Evolutionary conservation across 768 basidiomycete species (phyloP).

Genomic region (Cystobasidium onofrii): DNA sequence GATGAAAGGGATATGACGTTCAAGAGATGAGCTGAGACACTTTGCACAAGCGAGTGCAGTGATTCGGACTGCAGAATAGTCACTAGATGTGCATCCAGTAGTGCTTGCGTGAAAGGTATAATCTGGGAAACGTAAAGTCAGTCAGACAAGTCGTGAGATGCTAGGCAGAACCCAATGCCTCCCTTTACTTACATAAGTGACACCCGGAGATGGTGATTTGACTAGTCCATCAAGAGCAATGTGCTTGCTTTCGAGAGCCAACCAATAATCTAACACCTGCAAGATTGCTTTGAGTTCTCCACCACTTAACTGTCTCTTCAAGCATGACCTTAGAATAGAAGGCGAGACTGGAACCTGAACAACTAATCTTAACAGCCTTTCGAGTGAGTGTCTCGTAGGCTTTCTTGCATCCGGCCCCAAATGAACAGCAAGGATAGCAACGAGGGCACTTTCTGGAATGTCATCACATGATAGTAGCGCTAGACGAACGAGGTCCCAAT

Average conservation of each 20-base stretch:
- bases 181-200: not conserved
- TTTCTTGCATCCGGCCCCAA: not conserved
- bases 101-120: not conserved
- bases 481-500: not conserved
- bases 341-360: not conserved
- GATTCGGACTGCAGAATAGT: not conserved
- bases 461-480: not conserved
- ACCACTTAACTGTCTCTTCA: not conserved
- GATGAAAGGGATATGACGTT: not conserved
- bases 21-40: not conserved
- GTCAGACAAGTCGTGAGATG: no score
- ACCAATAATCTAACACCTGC: not conserved
- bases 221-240: not conserved
- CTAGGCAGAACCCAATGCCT: no score
- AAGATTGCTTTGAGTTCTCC: not conserved
- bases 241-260: not conserved
- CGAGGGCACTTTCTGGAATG: not conserved
- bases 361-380: not conserved
- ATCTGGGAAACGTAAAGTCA: not conserved
- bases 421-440: not conserved
- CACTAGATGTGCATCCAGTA: slow-evolving; percentile 21
- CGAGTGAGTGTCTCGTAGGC: not conserved
- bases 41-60: not conserved
- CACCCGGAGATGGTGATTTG: not conserved
- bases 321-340: not conserved